These are phyloP conservation scores for Tolypocladium album DNA, from an alignment of 2,329 filamentous ascomycete species.

Conservation along the genomic window DNA sequence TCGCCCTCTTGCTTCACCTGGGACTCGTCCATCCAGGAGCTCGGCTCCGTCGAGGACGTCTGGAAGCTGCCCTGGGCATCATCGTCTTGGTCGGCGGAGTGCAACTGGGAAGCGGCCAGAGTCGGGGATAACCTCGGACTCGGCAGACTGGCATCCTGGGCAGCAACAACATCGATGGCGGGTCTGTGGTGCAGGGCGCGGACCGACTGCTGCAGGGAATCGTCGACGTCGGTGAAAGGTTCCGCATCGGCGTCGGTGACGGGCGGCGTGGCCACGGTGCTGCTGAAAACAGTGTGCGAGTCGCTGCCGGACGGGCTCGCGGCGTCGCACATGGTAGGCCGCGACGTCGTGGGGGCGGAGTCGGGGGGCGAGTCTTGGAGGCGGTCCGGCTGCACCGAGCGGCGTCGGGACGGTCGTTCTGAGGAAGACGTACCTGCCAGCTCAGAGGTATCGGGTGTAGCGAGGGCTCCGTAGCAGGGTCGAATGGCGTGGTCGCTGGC, in stretches of 20 bases:
- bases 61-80: constrained; percentile 22
- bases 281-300: constrained; percentile 49
- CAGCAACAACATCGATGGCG: constrained; percentile 56
- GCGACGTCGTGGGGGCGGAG: constrained; percentile 26
- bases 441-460: constrained; percentile 50
- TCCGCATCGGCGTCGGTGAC: constrained; percentile 63
- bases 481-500: constrained; percentile 12
- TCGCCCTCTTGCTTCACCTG: constrained; percentile 22
- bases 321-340: constrained; percentile 28
- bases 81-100: constrained; percentile 33
- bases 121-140: constrained; percentile 93
- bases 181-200: constrained; percentile 38
- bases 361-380: constrained; percentile 31
- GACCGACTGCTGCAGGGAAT: constrained; percentile 34
- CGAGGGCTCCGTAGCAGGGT: constrained; percentile 26
- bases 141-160: constrained; percentile 83
- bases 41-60: constrained; percentile 17
- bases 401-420: constrained; percentile 27
- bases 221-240: constrained; percentile 39
- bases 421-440: constrained; percentile 12
- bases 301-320: constrained; percentile 44
- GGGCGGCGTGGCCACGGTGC: constrained; percentile 61
- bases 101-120: constrained; percentile 56
- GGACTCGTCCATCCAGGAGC: constrained; percentile 28
- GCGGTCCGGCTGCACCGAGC: constrained; percentile 30